A percentile compares a stretch with the other conserved stretches of the same genome.
These are phyloP conservation scores for Ascochyta clinopodiicola DNA, from an alignment of 2,329 filamentous ascomycete species.

Conservation along the genomic window DNA sequence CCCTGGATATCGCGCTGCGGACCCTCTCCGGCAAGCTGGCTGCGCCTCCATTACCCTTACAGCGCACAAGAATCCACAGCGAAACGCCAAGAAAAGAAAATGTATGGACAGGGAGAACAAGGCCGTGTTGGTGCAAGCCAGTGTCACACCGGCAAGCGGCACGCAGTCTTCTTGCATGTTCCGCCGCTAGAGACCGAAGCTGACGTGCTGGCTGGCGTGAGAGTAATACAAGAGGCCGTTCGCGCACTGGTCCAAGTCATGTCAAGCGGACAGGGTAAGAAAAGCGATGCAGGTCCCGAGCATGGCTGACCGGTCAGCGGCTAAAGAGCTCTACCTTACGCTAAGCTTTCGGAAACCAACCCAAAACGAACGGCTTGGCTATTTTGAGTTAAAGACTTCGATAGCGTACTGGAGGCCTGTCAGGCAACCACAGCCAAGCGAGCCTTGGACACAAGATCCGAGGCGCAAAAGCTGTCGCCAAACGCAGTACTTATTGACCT, in stretches of 20 bases:
- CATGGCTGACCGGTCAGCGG: conserved; percentile 17
- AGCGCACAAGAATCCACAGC: background rate
- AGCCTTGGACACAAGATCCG: conserved; percentile 1
- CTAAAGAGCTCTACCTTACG: conserved; percentile 8
- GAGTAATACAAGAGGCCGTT: conserved; percentile 32
- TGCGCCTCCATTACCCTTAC: conserved; percentile 17
- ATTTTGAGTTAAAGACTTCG: conserved; percentile 3
- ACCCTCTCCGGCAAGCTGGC: conserved; percentile 19
- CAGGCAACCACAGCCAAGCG: conserved; percentile 13
- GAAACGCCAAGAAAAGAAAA: conserved; percentile 12
- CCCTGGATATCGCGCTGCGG: conserved; percentile 29
- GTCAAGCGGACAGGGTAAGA: conserved; percentile 8
- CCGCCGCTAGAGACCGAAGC: conserved; percentile 45
- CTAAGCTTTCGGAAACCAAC: conserved; percentile 8
- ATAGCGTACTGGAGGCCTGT: conserved; percentile 19
- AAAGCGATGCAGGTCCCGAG: conserved; percentile 3
- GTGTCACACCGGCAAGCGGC: conserved; percentile 23
- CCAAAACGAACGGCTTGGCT: conserved; percentile 5
- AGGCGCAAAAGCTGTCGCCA: conserved; percentile 6
- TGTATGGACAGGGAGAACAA: conserved; percentile 9
- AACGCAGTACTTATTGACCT: conserved; percentile 3
- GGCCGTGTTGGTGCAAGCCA: conserved; percentile 42
- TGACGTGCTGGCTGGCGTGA: conserved; percentile 40
- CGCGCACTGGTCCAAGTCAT: conserved; percentile 11
- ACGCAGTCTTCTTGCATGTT: conserved; percentile 53